These are phyloP conservation scores for Aspergillus melleus DNA, from an alignment of 2,329 filamentous ascomycete genomes.

Conservation along the genomic window DNA sequence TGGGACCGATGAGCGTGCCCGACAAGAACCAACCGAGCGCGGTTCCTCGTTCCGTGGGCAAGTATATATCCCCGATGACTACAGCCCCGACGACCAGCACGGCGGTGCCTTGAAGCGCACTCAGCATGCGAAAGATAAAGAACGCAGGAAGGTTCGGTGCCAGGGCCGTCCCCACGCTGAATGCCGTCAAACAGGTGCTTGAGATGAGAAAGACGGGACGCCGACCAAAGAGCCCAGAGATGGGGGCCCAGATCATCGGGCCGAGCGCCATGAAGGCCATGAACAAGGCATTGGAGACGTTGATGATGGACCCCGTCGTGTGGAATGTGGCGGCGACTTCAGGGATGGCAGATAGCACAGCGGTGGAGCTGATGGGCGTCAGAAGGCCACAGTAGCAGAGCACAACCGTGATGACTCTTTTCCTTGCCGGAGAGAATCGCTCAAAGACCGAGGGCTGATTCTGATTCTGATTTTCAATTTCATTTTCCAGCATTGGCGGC, in stretches of 20 bases:
- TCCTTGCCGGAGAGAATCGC: neutral
- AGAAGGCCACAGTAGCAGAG: neutral
- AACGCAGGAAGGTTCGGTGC: neutral
- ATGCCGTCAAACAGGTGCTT: neutral
- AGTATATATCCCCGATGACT: neutral
- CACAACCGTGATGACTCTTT: neutral
- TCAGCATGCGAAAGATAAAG: conserved; percentile 1
- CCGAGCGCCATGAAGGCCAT: conserved; percentile 2
- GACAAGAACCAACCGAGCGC: neutral
- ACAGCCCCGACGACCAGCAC: neutral
- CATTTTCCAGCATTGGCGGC: too few relatives aligned
- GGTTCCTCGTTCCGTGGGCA: neutral
- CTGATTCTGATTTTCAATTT: too few relatives aligned
- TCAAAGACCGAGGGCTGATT: neutral
- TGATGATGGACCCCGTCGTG: neutral
- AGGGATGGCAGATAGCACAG: neutral
- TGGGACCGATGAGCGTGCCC: neutral
- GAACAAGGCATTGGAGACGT: neutral
- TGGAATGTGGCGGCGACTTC: neutral
- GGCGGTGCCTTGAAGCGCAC: neutral
- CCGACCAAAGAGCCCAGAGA: neutral
- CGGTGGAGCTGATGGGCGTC: neutral
- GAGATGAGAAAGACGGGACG: neutral
- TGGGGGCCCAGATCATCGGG: neutral
- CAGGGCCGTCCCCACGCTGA: neutral